phyloP scores from a whole-genome alignment of 805 yeast genomes.

The Crinitomyces ghanaensis region DNA sequence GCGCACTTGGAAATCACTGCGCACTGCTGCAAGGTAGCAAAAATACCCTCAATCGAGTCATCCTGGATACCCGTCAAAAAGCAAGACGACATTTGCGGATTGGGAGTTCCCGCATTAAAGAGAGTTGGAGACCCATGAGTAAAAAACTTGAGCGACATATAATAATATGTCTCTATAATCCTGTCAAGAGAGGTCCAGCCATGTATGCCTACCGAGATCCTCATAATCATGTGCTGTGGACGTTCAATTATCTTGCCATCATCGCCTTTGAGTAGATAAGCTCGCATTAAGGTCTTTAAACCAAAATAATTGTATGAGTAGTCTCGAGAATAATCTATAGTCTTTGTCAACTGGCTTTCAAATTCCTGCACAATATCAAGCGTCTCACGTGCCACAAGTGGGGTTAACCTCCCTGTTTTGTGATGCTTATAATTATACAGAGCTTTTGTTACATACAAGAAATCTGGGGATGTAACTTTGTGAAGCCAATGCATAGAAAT shows the following conservation, averaged over 20 bases:
- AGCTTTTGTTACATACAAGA: slow-evolving; percentile 55
- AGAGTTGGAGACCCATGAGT: slow-evolving; percentile 92
- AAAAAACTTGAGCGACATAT: slow-evolving; percentile 74
- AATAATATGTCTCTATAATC: slow-evolving; percentile 65
- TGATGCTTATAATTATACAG: slow-evolving; percentile 64
- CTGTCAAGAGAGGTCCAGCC: slow-evolving; percentile 45
- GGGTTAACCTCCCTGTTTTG: slow-evolving; percentile 45
- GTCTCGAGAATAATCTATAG: slow-evolving; percentile 63
- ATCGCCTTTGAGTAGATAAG: slow-evolving; percentile 51
- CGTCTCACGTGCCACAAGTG: slow-evolving; percentile 54
- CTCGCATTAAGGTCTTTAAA: slow-evolving; percentile 70
- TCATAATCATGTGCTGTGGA: slow-evolving; percentile 76
- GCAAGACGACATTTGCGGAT: slow-evolving; percentile 77
- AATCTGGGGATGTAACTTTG: slow-evolving; percentile 72
- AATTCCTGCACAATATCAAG: slow-evolving; percentile 45
- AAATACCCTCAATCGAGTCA: slow-evolving; percentile 89
- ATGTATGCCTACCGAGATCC: slow-evolving; percentile 86
- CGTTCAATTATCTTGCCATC: slow-evolving; percentile 58
- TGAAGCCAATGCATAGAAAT: slow-evolving; percentile 81
- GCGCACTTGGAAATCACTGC: slow-evolving; percentile 86
- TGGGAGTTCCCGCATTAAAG: slow-evolving; percentile 78
- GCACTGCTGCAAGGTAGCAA: slow-evolving; percentile 70
- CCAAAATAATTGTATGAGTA: slow-evolving; percentile 68
- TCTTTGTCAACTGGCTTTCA: slow-evolving; percentile 48
- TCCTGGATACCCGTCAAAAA: slow-evolving; percentile 80